Conservation (phyloP, 1,284 basidiomycete species). For the Cutaneotrichosporon sp. region DNA sequence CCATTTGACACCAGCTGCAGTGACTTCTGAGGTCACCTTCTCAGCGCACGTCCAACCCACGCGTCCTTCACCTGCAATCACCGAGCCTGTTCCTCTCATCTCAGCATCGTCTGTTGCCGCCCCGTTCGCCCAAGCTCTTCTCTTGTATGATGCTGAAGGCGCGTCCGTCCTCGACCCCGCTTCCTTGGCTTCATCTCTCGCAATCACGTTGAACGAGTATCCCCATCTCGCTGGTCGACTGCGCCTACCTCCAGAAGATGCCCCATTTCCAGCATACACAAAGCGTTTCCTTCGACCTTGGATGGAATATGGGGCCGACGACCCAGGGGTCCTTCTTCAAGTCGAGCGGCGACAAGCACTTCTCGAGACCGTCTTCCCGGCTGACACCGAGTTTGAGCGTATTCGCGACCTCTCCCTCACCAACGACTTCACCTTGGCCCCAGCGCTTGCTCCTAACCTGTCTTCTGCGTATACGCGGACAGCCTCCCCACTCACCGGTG, state of each 20-base stretch:
- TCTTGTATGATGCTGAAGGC: conserved; percentile 1
- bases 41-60: no score
- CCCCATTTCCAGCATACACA: conserved; percentile 1
- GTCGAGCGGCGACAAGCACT: conserved; percentile 9
- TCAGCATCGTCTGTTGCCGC: not conserved
- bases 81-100: conserved; percentile 9
- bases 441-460: not conserved
- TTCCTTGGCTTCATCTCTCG: conserved; percentile 33
- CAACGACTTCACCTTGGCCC: conserved; percentile 8
- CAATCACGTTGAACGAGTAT: conserved; percentile 42
- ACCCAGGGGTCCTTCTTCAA: conserved; percentile 50
- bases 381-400: not conserved
- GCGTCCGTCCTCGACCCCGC: conserved; percentile 15
- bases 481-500: not conserved
- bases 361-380: not conserved
- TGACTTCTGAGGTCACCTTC: no score
- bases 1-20: no score
- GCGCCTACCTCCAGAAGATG: not conserved
- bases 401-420: not conserved
- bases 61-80: not conserved
- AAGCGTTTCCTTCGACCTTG: conserved; percentile 13
- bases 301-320: conserved; percentile 24
- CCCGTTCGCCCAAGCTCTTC: conserved; percentile 3
- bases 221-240: conserved; percentile 49
- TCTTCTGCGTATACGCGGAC: not conserved